Base-by-base conservation (phyloP, 2,329 filamentous ascomycete species). In the Chaetothyriales sp. region DNA sequence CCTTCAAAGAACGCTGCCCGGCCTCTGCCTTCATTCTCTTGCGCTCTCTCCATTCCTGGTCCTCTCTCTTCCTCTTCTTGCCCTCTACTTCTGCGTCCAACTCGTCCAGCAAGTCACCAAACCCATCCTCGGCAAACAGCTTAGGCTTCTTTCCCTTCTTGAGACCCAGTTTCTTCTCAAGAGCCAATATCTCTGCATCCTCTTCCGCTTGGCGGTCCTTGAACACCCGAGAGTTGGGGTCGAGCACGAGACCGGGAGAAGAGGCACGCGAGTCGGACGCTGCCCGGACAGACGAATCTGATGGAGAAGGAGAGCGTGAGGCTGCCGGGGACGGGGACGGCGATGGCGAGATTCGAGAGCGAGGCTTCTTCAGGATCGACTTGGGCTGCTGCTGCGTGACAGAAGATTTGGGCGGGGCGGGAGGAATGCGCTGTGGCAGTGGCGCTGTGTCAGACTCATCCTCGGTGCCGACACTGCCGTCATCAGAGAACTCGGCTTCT, bases 101-200 rank as follows among this genome's bases (percentile, higher is more conserved):
- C 1, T 83, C 84, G 7, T 79, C 83, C 18, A 95, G 69, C 2
- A 98, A 66, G 50, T 85, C 83, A 43, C 82, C 86, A 1, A 96
- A 69, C 0, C 88, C 90, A 62, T 95, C 89, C 61, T 95, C 89
- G 18, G 79, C 76, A 59, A 89, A 87, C 0, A 80, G 73, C 57
- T 84, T 83, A 0, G 82, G 81, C 4, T 86, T 66, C 28, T 78
- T 81, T 62, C 87, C 93, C 53, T 83, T 83, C 20, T 76, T 81
- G 32, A 95, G 75, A 0, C 92, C 90, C 2, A 98, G 70, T 62
- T 86, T 93, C 65, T 83, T 88, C 69, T 98, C 92, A 28, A 95
- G 71, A 2, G 81, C 81, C 18, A 83, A 82, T 59, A 98, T 96
- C 59, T 95, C 87, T 1, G 81, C 85, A 61, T 96, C 88, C 52